Conservation (phyloP, 805 yeast genomes). For the Cephaloascus albidus region DNA sequence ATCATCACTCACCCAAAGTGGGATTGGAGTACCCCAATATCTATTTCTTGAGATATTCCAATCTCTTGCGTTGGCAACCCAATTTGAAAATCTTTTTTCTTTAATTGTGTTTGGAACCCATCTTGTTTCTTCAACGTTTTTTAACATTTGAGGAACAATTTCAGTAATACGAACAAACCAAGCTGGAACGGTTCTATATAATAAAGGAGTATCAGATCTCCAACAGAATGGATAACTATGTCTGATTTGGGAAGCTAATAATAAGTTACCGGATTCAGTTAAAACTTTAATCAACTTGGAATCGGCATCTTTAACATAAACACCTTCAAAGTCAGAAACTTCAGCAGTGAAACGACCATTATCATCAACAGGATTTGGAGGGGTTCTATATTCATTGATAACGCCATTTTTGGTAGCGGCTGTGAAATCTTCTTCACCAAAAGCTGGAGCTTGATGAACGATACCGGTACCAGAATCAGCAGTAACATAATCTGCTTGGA, state of each 20-base stretch:
- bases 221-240: constrained; percentile 99
- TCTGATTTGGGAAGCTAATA: constrained; percentile 73
- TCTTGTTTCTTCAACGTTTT: constrained; percentile 73
- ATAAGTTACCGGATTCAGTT: constrained; percentile 66
- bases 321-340: constrained; percentile 69
- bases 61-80: constrained; percentile 98
- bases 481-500: constrained; percentile 77
- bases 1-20: constrained; percentile 95
- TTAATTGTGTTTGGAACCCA: constrained; percentile 93
- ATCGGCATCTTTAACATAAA: constrained; percentile 94
- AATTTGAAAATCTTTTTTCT: constrained; percentile 93
- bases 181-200: constrained; percentile 95
- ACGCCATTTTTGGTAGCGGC: constrained; percentile 73
- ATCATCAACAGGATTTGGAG: constrained; percentile 96
- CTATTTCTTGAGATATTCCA: constrained; percentile 98
- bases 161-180: constrained; percentile 94
- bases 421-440: constrained; percentile 96
- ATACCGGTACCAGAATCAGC: constrained; percentile 98
- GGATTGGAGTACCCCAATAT: constrained; percentile 99
- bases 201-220: constrained; percentile 98
- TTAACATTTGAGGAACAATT: constrained; percentile 81
- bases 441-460: constrained; percentile 97
- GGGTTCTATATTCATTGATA: constrained; percentile 53
- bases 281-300: constrained; percentile 78
- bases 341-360: constrained; percentile 73